Evolutionary conservation across 768 basidiomycete genomes (phyloP), one percentile per base, ranked within the genome.

Genomic region (Russula dissimulans): DNA sequence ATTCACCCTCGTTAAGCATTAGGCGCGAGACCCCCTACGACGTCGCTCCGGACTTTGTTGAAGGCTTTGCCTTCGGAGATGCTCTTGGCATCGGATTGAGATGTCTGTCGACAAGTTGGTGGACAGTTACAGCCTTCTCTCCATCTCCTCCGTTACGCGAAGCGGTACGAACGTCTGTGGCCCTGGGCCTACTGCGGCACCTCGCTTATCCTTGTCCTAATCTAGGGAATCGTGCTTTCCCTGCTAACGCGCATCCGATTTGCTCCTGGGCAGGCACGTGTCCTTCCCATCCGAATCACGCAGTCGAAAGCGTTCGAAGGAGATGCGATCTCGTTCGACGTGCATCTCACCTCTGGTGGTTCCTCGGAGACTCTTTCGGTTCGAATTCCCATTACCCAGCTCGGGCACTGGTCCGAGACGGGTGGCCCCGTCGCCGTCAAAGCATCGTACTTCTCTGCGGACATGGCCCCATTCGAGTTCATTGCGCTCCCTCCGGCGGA

Each of bases 1-100:
- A 81, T 34, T 63, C 69, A 0, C 62, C 67, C 3, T 53, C 44
- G 0, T 36, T 67, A 11, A 51, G 66, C 4, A 69, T 84, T 44
- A 68, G 70, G n/a, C 78, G 75, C 38, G 75, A 81, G 47, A 62
- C 75, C 4, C 72, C 80, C 15, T 81, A 84, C 57, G 79, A 85
- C 49, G 73, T 90, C 3, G 50, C 78, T 3, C 81, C 81, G 39
- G 83, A 92, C 70, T 85, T 93, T 63, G 75, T 93, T 1, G 81
- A 83, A 59, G 92, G 91, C 0, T 81, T 78, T 66, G 79, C 88
- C 0, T 88, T 92, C 67, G 92, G 92, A 3, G 71, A 82, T 31
- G 82, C 81, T 6, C 51, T 89, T 3, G 89, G 89, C 2, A 63
- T 94, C 3, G 86, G 80, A 1, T 58, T 90, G 15, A 78, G 81